Conservation (phyloP, 2,329 filamentous ascomycete genomes). For the Aureobasidium sp. region DNA sequence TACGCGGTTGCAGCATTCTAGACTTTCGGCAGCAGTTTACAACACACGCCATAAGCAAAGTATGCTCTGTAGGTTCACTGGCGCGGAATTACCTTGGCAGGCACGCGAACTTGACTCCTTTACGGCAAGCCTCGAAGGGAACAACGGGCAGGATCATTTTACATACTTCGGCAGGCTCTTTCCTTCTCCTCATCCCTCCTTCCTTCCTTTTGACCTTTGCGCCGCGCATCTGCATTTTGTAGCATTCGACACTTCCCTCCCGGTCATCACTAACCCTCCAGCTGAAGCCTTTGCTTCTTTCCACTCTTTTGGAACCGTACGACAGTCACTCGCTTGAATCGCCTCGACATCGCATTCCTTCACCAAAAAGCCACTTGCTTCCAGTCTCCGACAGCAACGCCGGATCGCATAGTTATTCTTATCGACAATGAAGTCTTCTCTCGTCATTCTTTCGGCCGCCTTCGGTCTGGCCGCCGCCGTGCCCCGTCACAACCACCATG, state of each 20-base stretch:
- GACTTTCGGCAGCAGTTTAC: constrained; percentile 9
- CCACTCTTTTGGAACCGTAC: constrained; percentile 13
- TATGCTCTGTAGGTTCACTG: constrained; percentile 3
- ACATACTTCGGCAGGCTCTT: constrained; percentile 5
- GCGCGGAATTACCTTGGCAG: constrained; percentile 14
- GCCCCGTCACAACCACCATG: constrained; percentile 47
- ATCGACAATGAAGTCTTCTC: constrained; percentile 31
- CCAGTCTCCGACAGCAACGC: background rate
- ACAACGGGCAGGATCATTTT: constrained; percentile 9
- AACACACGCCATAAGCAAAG: constrained; percentile 4
- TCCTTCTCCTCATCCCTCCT: background rate
- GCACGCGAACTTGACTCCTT: constrained; percentile 14
- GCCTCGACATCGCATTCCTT: background rate
- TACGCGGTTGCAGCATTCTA: background rate
- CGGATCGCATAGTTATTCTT: constrained; percentile 14
- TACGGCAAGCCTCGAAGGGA: background rate
- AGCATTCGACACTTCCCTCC: background rate
- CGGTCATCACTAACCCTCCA: background rate
- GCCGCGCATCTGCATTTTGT: constrained; percentile 8
- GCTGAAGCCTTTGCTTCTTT: constrained; percentile 14
- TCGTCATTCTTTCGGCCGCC: constrained; percentile 31
- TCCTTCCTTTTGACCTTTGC: constrained; percentile 6
- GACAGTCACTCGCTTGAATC: constrained; percentile 7
- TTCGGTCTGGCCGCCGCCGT: constrained; percentile 48
- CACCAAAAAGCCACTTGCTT: background rate